Evolutionary conservation across 148 eudicot species (phyloP).

Genomic region (Rhododendron mucronatum): DNA sequence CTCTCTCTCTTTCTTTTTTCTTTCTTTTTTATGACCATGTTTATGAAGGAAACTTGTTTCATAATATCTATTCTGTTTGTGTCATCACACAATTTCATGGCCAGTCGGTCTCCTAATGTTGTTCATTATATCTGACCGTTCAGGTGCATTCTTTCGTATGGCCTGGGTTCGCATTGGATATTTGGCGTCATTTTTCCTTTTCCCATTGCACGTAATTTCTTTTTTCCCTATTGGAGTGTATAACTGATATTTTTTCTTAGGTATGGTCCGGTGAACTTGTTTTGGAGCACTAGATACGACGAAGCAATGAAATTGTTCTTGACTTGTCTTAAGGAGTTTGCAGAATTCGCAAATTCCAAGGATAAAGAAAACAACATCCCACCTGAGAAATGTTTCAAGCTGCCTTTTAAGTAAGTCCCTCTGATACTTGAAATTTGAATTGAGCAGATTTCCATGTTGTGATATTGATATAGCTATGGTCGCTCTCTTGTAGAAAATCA

Average conservation of each 20-base stretch:
- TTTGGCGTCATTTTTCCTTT: background rate
- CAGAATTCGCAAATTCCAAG: constrained; percentile 82
- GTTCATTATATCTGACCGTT: no score
- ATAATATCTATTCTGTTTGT: no score
- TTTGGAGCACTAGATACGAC: constrained; percentile 35
- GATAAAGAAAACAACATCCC: constrained; percentile 88
- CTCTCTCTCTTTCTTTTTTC: no score
- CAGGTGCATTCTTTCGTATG: no score
- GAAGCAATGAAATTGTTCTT: constrained; percentile 95
- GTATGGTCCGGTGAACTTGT: background rate
- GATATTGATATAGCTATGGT: background rate
- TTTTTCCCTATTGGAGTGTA: background rate
- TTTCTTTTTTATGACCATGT: no score
- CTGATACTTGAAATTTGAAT: background rate
- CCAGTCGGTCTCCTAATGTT: no score
- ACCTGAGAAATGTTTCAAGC: constrained; percentile 81
- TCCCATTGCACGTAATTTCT: no score
- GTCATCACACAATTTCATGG: no score
- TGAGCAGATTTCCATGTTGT: background rate
- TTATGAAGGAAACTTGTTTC: no score
- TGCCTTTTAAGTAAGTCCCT: constrained; percentile 74
- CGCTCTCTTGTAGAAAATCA: background rate
- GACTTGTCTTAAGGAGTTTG: constrained; percentile 93
- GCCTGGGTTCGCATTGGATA: background rate
- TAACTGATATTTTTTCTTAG: background rate